These are phyloP conservation scores for Bocquillonia castaneifolia DNA, from an alignment of 441 rosid species.

Conservation along the genomic window DNA sequence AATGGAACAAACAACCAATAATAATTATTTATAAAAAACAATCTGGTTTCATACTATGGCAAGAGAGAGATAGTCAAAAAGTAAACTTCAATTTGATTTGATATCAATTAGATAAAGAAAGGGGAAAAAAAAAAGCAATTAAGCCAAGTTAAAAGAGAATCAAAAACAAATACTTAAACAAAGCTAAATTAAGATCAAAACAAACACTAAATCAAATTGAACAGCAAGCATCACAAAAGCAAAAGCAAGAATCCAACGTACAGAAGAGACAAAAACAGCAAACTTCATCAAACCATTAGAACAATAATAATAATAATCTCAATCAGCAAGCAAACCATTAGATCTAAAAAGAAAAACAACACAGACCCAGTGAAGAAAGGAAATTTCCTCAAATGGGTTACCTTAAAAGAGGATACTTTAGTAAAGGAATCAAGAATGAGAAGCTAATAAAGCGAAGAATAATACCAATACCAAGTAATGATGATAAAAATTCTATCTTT, in stretches of 20 bases:
- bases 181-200: conserved; percentile 6
- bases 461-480: background rate
- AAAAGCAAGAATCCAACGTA: conserved; percentile 12
- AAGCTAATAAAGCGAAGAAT: background rate
- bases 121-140: background rate
- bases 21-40: background rate
- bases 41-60: no score
- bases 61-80: no score
- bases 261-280: background rate
- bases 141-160: background rate
- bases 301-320: background rate
- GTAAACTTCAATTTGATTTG: no score
- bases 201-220: background rate
- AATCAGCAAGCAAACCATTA: conserved; percentile 5
- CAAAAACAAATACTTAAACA: background rate
- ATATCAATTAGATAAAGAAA: no score
- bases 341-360: conserved; percentile 20
- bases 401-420: background rate
- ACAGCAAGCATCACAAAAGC: background rate
- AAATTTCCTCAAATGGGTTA: conserved; percentile 3
- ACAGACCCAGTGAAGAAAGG: background rate
- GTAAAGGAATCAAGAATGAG: conserved; percentile 13
- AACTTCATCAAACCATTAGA: conserved; percentile 18
- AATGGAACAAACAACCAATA: conserved; percentile 11
- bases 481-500: background rate